Evolutionary conservation across 768 basidiomycete species (phyloP), one percentile per base, ranked within the genome.

Genomic region (Daedalea quercina): DNA sequence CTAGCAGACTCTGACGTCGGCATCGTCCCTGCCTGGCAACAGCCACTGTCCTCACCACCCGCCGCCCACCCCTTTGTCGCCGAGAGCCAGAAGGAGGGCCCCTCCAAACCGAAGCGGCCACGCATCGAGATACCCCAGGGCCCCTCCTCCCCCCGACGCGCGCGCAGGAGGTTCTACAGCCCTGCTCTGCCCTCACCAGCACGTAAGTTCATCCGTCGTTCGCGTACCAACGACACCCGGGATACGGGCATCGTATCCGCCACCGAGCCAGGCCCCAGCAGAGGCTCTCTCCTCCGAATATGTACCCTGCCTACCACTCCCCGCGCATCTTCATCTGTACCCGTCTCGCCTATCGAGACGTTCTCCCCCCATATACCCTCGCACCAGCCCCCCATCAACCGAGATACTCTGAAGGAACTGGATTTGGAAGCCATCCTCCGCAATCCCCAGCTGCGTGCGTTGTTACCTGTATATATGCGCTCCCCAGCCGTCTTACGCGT

Each of bases 381-480:
- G 33, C 69, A 79, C 41, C 74, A 76, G 28, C 91, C 94, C 0
- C 78, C 86, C 41, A 89, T 95, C 65, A 93, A 90, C 62, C 78
- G 87, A 35, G 80, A 83, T 42, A 91, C 90, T 1, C 75, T 96
- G 59, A 84, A 82, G 62, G 90, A 93, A 64, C 75, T 96, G 47
- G 92, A 96, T 66, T 73, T 95, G 19, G 80, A 85, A 53, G 81
- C 85, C 50, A 93, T 95, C 60, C 76, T 95, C 52, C 81, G 88
- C 45, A 93, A 93, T 67, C 90, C 91, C 22, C 91, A 94, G 65
- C 84, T 95, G 54, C 87, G 94, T 90, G 70, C 72, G 85, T 85
- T 41, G 41, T n/a, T 55, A 48, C 57, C 47, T 54, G 51, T 51
- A n/a, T 44, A 23, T 52, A 42, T 47, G 11, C n/a, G 46, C 37